Base-by-base conservation (phyloP, 345 rosid species). In the Erysimum cheiranthoides region DNA sequence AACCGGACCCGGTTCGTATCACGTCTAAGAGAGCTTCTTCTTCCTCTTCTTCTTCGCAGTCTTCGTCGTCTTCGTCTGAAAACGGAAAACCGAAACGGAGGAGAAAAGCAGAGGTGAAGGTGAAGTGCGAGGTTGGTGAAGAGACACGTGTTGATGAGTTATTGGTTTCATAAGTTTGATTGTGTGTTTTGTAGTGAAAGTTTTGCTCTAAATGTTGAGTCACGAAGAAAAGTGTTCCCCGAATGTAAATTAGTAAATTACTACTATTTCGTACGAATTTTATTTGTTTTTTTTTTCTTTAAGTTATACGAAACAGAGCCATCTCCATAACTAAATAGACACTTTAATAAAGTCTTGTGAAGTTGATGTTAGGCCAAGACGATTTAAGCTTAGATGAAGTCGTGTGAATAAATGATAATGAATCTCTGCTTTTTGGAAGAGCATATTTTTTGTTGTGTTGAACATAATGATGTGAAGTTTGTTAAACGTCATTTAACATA, bases 1-100 rank as follows among this genome's bases (percentile, higher is more conserved):
- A 95, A 74, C 98, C 99, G 1, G 96, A 93, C 30, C 99, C 99
- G 13, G 93, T 95, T 0, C 77, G 99, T 50, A 83, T 95, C 56
- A 91, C 90, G 12, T 83, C 98, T 4, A 95, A 95, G 84, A 78
- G 99, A 73, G 56, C 67, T 4, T 52, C 35, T 32, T 49, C 73
- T 17, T 28, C 73, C 1, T 60, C 90, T 0, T 83, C 85, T 0
- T 83, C 89, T 0, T 76, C 86, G 25, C n/a, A n/a, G 0, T 50
- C 71, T 12, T 49, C 70, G 0, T 82, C 83, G 2, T 81, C 85
- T 2, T 68, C 79, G 47, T 77, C 85, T 30, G 89, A 78, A 2
- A 87, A 49, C 25, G 88, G 76, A 38, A 80, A 87, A 28, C 71
- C 82, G 3, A 92, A 90, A 85, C 81, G 90, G 82, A 77, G 89